phyloP scores from a whole-genome alignment of 169 alveolate genomes.

The Ichthyophthirius multifiliis region DNA sequence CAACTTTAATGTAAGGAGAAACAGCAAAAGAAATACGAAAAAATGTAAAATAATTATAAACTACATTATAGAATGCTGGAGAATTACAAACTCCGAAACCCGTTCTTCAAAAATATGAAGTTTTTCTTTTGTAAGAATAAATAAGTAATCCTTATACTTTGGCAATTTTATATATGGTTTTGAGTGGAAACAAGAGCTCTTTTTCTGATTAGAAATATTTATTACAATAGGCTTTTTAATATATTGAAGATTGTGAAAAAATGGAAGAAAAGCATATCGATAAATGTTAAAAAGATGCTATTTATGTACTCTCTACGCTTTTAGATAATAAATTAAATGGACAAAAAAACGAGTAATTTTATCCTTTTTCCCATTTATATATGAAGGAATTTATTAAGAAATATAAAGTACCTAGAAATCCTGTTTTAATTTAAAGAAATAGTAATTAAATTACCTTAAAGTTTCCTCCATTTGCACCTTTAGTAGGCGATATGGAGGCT shows the following conservation, averaged over 20 bases:
- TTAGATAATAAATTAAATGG: constrained; percentile 25
- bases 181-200: constrained; percentile 50
- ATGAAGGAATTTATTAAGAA: constrained; percentile 8
- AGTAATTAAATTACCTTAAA: constrained; percentile 48
- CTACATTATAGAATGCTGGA: too few species aligned
- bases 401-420: constrained; percentile 47
- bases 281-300: constrained; percentile 37
- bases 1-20: constrained; percentile 32
- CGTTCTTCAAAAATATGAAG: constrained; percentile 49
- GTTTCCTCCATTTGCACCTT: constrained; percentile 59
- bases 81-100: too few species aligned
- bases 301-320: constrained; percentile 45
- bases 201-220: constrained; percentile 48
- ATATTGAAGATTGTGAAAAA: constrained; percentile 40
- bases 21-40: too few species aligned
- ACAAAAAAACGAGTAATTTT: background rate
- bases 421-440: constrained; percentile 53
- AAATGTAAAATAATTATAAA: too few species aligned
- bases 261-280: constrained; percentile 35
- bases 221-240: constrained; percentile 40
- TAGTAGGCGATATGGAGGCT: background rate
- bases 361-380: constrained; percentile 19
- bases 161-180: constrained; percentile 44
- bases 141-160: constrained; percentile 52
- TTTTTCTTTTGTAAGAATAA: constrained; percentile 35